These are phyloP conservation scores for Neofusicoccum laricinum DNA, from an alignment of 2,329 filamentous ascomycete species.

Conservation along the genomic window DNA sequence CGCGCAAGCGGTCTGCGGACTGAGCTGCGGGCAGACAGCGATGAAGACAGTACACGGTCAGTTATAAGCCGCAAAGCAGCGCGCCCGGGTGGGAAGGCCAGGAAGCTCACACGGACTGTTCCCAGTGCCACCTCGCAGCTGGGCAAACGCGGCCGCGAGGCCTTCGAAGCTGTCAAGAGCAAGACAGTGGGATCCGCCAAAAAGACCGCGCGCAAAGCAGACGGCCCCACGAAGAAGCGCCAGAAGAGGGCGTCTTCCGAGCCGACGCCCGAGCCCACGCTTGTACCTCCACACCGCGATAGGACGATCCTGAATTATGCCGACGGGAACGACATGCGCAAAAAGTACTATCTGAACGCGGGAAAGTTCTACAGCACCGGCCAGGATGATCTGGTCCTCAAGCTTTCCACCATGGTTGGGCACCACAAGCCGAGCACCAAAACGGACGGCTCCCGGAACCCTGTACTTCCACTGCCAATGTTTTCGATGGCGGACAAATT, in stretches of 20 bases:
- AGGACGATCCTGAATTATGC: constrained; percentile 29
- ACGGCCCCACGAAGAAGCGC: background rate
- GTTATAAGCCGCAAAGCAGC: background rate
- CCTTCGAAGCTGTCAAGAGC: constrained; percentile 37
- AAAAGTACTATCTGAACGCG: background rate
- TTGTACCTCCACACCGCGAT: constrained; percentile 17
- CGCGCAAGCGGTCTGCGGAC: background rate
- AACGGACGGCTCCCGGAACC: constrained; percentile 40
- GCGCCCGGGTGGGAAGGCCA: background rate
- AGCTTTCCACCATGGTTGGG: constrained; percentile 18
- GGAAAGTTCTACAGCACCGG: constrained; percentile 28
- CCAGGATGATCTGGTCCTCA: constrained; percentile 3
- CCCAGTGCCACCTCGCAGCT: background rate
- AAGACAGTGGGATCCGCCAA: constrained; percentile 22
- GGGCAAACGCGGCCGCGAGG: constrained; percentile 27
- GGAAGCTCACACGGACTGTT: background rate
- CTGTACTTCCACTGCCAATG: constrained; percentile 70
- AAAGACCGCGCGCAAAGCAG: constrained; percentile 45
- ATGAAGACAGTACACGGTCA: background rate
- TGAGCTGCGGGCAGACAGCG: background rate
- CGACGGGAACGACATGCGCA: background rate
- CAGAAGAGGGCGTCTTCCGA: constrained; percentile 6
- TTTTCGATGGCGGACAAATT: constrained; percentile 71
- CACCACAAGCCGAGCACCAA: constrained; percentile 39
- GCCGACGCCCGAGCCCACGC: background rate